Evolutionary conservation across 495 filamentous ascomycete genomes (phyloP), one percentile per base, ranked within the genome.

Genomic region (Neurospora sublineolata): DNA sequence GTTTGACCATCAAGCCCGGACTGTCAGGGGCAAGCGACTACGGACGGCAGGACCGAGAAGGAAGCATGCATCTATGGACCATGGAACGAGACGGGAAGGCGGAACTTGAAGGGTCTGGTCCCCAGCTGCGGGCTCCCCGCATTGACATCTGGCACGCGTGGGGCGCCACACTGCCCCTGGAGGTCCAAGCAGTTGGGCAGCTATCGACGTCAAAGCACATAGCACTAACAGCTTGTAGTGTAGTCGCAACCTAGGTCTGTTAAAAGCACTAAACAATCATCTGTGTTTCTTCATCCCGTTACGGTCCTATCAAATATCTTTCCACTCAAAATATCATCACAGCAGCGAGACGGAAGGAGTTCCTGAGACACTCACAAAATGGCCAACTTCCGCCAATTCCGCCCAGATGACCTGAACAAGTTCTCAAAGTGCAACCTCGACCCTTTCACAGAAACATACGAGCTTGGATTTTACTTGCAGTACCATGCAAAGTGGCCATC

Each of bases 401-500:
- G 76, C 4, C 83, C 84, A 10, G 76, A 81, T 58, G 83, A 86
- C 72, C 73, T 85, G 68, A 81, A 85, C 77, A 83, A 83, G 36
- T 77, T 99, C 71, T 89, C 96, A 72, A 89, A 89, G 75, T 91
- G 97, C 83, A 97, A 97, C 80, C 91, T 98, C 46, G 95, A 98
- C 80, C 92, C 92, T 12, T 84, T 97, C 70, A 97, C 95, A 23
- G 95, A 99, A 81, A 99, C 95, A 74, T 99, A 97, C 82, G 92
- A 94, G 79, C 86, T 97, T 71, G 87, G 89, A 72, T 99, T 97
- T 85, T 99, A 99, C 83, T 86, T 97, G 42, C 92, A 94, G 70
- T 98, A 99, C 81, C 87, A 97, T 12, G 93, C 92, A 69, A 92
- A 91, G 82, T 99, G 95, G 95, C 95, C 95, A 0, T 90, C 93